Conservation (phyloP, 352 stramenopile genomes). For the Phytophthora sojae region DNA sequence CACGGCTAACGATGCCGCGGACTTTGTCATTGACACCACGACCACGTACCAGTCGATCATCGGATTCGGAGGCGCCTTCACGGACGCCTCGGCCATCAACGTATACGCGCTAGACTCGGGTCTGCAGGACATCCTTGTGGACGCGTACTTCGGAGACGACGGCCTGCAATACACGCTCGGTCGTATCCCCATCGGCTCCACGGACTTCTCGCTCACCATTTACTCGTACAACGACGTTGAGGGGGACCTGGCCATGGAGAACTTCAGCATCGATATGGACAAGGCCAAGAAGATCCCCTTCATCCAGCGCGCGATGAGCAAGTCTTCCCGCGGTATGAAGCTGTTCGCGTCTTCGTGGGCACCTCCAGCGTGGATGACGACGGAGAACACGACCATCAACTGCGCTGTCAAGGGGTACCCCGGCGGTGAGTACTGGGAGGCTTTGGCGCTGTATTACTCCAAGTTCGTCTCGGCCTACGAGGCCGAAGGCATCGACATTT, state of each 20-base stretch:
- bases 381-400: conserved; percentile 65
- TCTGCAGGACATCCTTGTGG: conserved; percentile 73
- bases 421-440: conserved; percentile 71
- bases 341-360: conserved; percentile 86
- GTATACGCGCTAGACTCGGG: conserved; percentile 63
- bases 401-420: conserved; percentile 61
- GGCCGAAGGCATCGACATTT: conserved; percentile 71
- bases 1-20: conserved; percentile 24
- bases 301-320: conserved; percentile 64
- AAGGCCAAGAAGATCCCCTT: conserved; percentile 80
- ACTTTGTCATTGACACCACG: conserved; percentile 57
- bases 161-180: conserved; percentile 88
- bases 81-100: conserved; percentile 85
- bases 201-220: conserved; percentile 86
- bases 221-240: conserved; percentile 89
- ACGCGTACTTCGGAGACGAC: conserved; percentile 83
- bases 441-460: conserved; percentile 85
- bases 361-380: conserved; percentile 88
- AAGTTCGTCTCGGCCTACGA: conserved; percentile 89
- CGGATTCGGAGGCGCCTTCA: conserved; percentile 92
- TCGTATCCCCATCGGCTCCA: conserved; percentile 85
- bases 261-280: conserved; percentile 90
- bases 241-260: conserved; percentile 80
- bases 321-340: conserved; percentile 54
- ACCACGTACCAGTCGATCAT: conserved; percentile 83